Percentiles rank a stretch among this genome's conserved stretches.
phyloP scores from a whole-genome alignment of 805 yeast genomes.

The Yamadazyma ubonensis region DNA sequence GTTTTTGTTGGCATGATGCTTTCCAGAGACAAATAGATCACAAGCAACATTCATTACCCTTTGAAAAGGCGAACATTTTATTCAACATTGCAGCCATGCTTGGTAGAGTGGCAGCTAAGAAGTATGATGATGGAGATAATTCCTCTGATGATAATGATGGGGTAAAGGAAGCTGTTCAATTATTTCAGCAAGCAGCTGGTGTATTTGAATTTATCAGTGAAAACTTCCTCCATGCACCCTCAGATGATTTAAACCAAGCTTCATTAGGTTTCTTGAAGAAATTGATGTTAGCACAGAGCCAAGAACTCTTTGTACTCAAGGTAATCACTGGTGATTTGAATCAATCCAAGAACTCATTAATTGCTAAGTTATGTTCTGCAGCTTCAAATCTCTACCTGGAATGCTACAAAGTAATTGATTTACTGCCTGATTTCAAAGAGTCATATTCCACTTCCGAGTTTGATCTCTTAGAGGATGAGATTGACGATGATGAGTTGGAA shows the following conservation, averaged over 20 bases:
- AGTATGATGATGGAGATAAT: constrained; percentile 27
- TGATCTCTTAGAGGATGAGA: constrained; percentile 25
- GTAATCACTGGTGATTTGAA: constrained; percentile 52
- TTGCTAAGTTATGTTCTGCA: constrained; percentile 72
- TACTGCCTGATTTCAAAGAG: constrained; percentile 8
- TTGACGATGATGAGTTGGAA: constrained; percentile 26
- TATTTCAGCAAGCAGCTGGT: constrained; percentile 77
- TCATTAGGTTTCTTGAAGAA: constrained; percentile 62
- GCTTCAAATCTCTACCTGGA: constrained; percentile 55
- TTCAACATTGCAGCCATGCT: constrained; percentile 73
- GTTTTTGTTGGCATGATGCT: constrained; percentile 82
- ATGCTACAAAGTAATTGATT: constrained; percentile 28
- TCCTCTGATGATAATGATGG: background rate
- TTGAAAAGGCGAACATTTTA: constrained; percentile 82
- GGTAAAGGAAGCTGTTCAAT: constrained; percentile 58
- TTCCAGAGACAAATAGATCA: constrained; percentile 46
- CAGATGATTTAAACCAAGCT: constrained; percentile 68
- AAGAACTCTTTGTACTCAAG: constrained; percentile 73
- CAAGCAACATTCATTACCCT: constrained; percentile 78
- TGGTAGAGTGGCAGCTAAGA: constrained; percentile 46
- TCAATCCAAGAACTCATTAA: constrained; percentile 59
- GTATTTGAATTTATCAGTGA: constrained; percentile 68
- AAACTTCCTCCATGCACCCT: constrained; percentile 86
- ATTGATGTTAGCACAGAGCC: constrained; percentile 83
- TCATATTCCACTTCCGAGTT: constrained; percentile 16